Conservation (phyloP, 306 rosid species). For the Quillaja saponaria region DNA sequence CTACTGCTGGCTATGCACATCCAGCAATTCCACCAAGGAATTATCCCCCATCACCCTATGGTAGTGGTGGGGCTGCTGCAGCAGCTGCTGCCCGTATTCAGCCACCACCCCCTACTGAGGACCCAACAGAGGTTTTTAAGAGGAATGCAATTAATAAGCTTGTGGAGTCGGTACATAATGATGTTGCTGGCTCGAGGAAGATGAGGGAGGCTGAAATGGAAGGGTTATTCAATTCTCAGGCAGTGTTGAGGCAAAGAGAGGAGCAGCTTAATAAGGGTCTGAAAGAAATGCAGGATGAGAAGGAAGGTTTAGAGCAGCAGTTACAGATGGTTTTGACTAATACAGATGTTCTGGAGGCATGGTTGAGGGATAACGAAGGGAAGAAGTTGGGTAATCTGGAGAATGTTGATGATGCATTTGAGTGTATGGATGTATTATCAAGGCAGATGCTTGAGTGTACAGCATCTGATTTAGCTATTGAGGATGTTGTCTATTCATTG, state of each 20-base stretch:
- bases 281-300: slow-evolving; percentile 81
- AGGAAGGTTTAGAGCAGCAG: slow-evolving; percentile 85
- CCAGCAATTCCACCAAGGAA: slow-evolving; percentile 54
- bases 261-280: slow-evolving; percentile 54
- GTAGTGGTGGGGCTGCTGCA: slow-evolving; percentile 29
- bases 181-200: slow-evolving; percentile 56
- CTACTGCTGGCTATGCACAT: slow-evolving; percentile 41
- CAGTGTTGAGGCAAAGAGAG: slow-evolving; percentile 62
- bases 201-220: slow-evolving; percentile 75
- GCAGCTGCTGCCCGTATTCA: slow-evolving; percentile 35
- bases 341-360: slow-evolving; percentile 65
- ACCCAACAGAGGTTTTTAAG: slow-evolving; percentile 63
- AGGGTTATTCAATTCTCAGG: slow-evolving; percentile 62
- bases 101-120: slow-evolving; percentile 45
- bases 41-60: slow-evolving; percentile 83
- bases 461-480: slow-evolving; percentile 81
- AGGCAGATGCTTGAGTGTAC: slow-evolving; percentile 83
- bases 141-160: slow-evolving; percentile 73
- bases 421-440: slow-evolving; percentile 65
- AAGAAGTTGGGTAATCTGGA: slow-evolving; percentile 39
- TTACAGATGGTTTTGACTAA: slow-evolving; percentile 91
- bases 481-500: slow-evolving; percentile 73
- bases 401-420: slow-evolving; percentile 58
- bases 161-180: slow-evolving; percentile 67
- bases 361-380: slow-evolving; percentile 79